Evolutionary conservation across 768 basidiomycete genomes (phyloP), one percentile per base, ranked within the genome.

Genomic region (Tylopilus plumbeoviolaceoides): DNA sequence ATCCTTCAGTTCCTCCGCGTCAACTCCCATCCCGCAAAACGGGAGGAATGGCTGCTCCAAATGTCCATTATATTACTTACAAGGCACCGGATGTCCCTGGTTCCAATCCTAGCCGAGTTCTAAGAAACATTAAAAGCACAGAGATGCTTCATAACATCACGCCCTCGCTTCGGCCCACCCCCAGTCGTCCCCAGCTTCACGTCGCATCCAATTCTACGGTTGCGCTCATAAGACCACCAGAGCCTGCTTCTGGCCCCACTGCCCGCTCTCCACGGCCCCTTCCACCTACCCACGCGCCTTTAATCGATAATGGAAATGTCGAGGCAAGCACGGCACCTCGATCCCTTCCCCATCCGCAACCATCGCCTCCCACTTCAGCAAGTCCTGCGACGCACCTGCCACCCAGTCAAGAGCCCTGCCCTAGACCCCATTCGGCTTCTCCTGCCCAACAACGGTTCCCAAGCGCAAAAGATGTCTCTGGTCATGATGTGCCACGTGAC

Each of bases 361-460:
- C 68, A 9, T 60, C 65, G 11, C 57, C 66, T 23, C 51, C 58
- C 9, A 42, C 47, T 21, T 60, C 59, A 18, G 59, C 55, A 6
- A 58, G 59, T 31, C 46, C 59, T 47, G 55, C 60, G 20, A 41
- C 66, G 7, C 70, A 71, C 47, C 66, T 75, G 49, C 77, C 79
- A 15, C 75, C 81, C 7, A 73, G 63, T 50, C 73, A 76, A 47
- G 85, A 88, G 1, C 82, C 84, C 2, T 79, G 76, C 60, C 76
- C 80, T 18, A 78, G 86, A 35, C 83, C 87, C 2, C 81, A 76
- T 45, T 87, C 87, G 30, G 82, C 85, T 17, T 71, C 68, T 39
- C 68, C 68, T 30, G 69, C 66, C 31, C 68, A 69, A 43, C 70
- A 62, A 12, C 70, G 70, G 12, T 62, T 66, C 41, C 60, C 66